Base-by-base conservation (phyloP, 495 filamentous ascomycete species). In the Bacidia rubella region DNA sequence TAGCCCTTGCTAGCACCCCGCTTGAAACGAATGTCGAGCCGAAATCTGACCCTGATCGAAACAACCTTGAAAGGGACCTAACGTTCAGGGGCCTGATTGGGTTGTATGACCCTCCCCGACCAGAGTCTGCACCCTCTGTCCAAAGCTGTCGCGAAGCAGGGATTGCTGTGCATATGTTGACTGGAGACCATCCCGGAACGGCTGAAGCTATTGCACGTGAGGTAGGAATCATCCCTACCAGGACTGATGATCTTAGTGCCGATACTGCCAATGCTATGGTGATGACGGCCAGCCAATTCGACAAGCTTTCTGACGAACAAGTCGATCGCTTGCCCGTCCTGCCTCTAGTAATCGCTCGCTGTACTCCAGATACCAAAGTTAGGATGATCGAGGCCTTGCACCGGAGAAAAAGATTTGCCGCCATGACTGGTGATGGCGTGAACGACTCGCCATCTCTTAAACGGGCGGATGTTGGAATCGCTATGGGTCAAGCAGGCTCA, bases 391-490 rank as follows among this genome's bases (percentile, higher is more conserved):
- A 78, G 15, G 78, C 82, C 4, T 71, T 85, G 43, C 82, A 86
- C 64, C 74, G 82, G 3, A 74, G 82, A 9, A 68, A 72, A 10
- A 68, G 65, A 17, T 83, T 80, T 54, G 79, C 75, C 23, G 81
- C 81, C 11, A 85, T 85, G 80, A 85, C 80, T 17, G 82, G 86
- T 12, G 87, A 93, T 61, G 86, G 87, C 4, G 87, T 93, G 46
- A 93, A 93, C 58, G 86, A 93, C 56, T 83, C 85, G 0, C 87
- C 87, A 0, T 84, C 83, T 10, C 70, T 93, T 23, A 82, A 82
- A 54, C 70, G 77, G 20, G 83, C 87, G 2, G 86, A 92, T 57
- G 84, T 90, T 7, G 86, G 86, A 22, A 92, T 92, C 53, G 86
- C 86, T 21, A 90, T 90, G 85, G 86, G 86, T 12, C 77, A 81